Evolutionary conservation across 805 yeast genomes (phyloP).

Genomic region (Nakazawaea ernobii): DNA sequence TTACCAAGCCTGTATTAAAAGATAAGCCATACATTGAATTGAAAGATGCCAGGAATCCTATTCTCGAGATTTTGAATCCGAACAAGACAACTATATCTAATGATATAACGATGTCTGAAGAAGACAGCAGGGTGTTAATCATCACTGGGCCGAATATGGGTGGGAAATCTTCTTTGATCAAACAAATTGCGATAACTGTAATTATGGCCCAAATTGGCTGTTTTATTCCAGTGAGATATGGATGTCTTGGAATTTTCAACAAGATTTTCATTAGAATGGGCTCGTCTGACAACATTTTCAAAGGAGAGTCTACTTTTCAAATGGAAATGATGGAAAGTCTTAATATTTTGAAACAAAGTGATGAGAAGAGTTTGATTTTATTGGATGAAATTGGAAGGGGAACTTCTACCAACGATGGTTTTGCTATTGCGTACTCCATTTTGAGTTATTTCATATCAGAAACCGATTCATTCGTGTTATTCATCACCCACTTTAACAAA

Average conservation of each 20-base stretch:
- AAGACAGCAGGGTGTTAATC: conserved; percentile 48
- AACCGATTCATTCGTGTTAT: conserved; percentile 44
- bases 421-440: conserved; percentile 72
- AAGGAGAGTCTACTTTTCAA: conserved; percentile 80
- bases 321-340: conserved; percentile 67
- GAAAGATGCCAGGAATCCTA: conserved; percentile 43
- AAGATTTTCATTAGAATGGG: conserved; percentile 61
- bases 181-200: conserved; percentile 64
- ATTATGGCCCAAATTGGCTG: conserved; percentile 78
- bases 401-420: conserved; percentile 67
- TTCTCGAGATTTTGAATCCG: conserved; percentile 20
- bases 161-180: conserved; percentile 73
- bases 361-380: conserved; percentile 51
- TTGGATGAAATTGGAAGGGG: conserved; percentile 80
- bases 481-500: conserved; percentile 81
- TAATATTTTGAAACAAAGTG: conserved; percentile 45
- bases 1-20: conserved; percentile 45
- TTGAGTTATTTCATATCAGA: conserved; percentile 47
- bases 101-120: conserved; percentile 43
- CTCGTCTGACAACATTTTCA: conserved; percentile 69
- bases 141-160: conserved; percentile 91
- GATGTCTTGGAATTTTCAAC: conserved; percentile 59
- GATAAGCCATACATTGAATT: conserved; percentile 44
- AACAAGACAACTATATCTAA: conserved; percentile 55
- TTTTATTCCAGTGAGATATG: conserved; percentile 61